Evolutionary conservation across 495 filamentous ascomycete genomes (phyloP).

Genomic region (Trichoderma parareesei): DNA sequence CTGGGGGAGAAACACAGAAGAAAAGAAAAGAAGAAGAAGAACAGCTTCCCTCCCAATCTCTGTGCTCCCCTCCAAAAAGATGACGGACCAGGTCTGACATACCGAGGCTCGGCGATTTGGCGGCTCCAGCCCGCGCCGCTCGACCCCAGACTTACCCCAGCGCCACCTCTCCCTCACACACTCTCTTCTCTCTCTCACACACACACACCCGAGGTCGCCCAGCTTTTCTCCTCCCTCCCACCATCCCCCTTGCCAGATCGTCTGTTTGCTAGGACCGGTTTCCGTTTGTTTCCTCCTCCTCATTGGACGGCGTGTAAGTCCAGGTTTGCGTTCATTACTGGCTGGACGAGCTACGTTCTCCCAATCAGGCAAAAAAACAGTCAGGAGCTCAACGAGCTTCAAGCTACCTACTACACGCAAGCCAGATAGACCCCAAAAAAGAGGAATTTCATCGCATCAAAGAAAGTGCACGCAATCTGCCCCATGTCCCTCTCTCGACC

Average conservation of each 20-base stretch:
- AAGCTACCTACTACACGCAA: too few relatives aligned
- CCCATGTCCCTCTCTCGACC: too few relatives aligned
- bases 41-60: background rate
- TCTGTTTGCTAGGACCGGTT: background rate
- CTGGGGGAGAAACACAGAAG: too few relatives aligned
- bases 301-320: slow-evolving; percentile 7
- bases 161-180: too few relatives aligned
- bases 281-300: background rate
- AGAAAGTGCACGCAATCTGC: too few relatives aligned
- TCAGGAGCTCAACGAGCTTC: too few relatives aligned
- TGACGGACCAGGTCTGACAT: background rate
- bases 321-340: background rate
- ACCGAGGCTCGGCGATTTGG: slow-evolving; percentile 6
- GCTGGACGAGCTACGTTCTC: background rate
- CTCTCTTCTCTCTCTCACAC: too few relatives aligned
- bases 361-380: background rate
- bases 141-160: background rate
- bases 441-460: too few relatives aligned
- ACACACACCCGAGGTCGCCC: background rate
- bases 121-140: background rate
- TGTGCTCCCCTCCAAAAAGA: background rate
- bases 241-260: background rate
- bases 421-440: too few relatives aligned
- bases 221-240: background rate
- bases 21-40: background rate